Conservation (phyloP, 1,139 yeast species). For the Geotrichum citri-aurantii region DNA sequence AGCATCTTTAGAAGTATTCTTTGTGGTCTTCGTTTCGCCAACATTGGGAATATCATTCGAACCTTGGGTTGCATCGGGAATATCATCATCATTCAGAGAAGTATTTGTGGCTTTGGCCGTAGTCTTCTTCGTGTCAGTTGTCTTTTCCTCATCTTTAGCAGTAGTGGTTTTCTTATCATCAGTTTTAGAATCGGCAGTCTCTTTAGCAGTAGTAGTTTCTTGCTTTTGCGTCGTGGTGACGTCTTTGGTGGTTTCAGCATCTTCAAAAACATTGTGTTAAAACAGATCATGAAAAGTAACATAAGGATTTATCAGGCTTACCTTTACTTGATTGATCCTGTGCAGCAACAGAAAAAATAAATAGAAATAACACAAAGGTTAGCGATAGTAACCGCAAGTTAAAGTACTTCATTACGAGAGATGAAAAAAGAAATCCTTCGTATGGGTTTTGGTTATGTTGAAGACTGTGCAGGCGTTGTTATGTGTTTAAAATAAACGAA, state of each 20-base stretch:
- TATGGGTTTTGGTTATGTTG: neutral
- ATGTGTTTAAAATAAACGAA: neutral
- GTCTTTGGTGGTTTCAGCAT: slow-evolving; percentile 4
- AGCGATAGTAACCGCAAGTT: slow-evolving; percentile 5
- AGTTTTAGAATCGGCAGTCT: neutral
- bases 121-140: neutral
- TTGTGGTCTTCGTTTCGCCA: slow-evolving; percentile 7
- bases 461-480: neutral
- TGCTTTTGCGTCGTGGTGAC: slow-evolving; percentile 1
- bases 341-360: neutral
- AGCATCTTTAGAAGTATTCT: too few relatives aligned
- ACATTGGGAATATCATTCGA: slow-evolving; percentile 11
- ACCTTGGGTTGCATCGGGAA: neutral
- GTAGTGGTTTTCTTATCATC: neutral
- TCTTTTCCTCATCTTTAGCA: neutral
- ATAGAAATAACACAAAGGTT: neutral
- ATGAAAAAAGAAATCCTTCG: neutral
- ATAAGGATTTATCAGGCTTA: neutral
- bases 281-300: neutral
- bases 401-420: neutral
- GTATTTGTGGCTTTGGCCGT: neutral
- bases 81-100: slow-evolving; percentile 2
- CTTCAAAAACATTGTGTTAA: neutral
- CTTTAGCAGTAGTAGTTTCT: slow-evolving; percentile 2
- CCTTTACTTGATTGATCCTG: neutral